Percentiles rank a stretch among this genome's conserved stretches.
phyloP scores from a whole-genome alignment of 495 filamentous ascomycete species.

The Parathielavia appendiculata region DNA sequence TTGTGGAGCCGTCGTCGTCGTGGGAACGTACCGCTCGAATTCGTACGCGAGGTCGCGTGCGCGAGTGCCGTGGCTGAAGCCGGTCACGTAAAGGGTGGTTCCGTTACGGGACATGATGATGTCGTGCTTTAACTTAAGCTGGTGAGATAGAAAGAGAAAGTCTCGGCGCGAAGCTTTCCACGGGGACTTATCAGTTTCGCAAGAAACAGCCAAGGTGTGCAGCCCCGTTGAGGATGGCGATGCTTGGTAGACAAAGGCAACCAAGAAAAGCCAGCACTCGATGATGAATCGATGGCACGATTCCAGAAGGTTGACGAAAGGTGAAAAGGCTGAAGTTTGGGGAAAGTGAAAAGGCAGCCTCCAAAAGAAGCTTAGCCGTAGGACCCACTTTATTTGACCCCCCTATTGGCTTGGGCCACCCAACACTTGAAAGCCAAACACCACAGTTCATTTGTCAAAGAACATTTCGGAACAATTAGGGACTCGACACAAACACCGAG shows the following conservation, averaged over 20 bases:
- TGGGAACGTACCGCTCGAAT: slow-evolving; percentile 81
- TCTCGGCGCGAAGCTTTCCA: no score
- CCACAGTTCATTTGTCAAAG: background rate
- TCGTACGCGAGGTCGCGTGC: slow-evolving; percentile 99
- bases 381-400: slow-evolving; percentile 4
- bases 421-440: slow-evolving; percentile 21
- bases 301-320: slow-evolving; percentile 6
- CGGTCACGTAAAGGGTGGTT: slow-evolving; percentile 92
- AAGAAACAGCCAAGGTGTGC: background rate
- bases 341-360: slow-evolving; percentile 14
- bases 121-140: no score
- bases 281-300: slow-evolving; percentile 6
- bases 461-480: background rate
- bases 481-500: no score
- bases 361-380: slow-evolving; percentile 13
- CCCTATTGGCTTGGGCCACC: slow-evolving; percentile 4
- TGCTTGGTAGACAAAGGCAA: slow-evolving; percentile 10
- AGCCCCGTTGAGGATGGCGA: background rate
- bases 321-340: slow-evolving; percentile 15
- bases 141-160: background rate
- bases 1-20: slow-evolving; percentile 41
- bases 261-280: slow-evolving; percentile 12
- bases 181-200: background rate
- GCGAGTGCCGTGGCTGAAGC: slow-evolving; percentile 98
- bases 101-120: slow-evolving; percentile 79